These are phyloP conservation scores for Fusarium sp. DNA, from an alignment of 2,329 filamentous ascomycete species.

Conservation along the genomic window DNA sequence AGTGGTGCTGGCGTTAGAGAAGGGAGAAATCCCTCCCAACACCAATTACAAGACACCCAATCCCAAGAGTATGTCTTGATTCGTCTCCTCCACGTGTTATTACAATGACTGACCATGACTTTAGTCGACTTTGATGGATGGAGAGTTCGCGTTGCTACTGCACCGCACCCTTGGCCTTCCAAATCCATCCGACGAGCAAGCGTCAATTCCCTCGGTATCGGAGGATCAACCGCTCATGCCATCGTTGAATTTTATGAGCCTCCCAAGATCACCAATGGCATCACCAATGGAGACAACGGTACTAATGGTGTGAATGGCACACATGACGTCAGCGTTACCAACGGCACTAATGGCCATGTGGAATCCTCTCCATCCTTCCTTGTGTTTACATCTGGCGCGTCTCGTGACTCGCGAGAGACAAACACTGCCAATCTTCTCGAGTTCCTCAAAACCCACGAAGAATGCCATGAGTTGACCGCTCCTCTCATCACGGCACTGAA, in stretches of 20 bases:
- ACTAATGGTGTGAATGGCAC: neutral
- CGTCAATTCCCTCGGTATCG: conserved; percentile 55
- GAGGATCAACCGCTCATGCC: conserved; percentile 58
- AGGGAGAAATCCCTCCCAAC: conserved; percentile 44
- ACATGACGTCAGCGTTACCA: neutral
- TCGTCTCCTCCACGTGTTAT: neutral
- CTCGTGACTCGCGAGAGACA: conserved; percentile 30
- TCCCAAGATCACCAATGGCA: neutral
- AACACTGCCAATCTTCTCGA: conserved; percentile 28
- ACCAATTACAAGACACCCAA: conserved; percentile 41
- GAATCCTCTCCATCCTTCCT: conserved; percentile 19
- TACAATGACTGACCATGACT: neutral
- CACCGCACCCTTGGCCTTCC: conserved; percentile 38
- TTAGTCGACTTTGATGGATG: conserved; percentile 41
- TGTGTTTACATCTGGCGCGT: conserved; percentile 35
- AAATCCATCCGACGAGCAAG: conserved; percentile 43
- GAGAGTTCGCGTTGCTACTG: conserved; percentile 39
- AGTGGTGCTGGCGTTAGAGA: conserved; percentile 42
- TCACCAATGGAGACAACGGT: neutral
- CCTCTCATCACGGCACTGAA: conserved; percentile 36
- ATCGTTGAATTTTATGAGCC: conserved; percentile 50
- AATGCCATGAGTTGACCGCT: conserved; percentile 22
- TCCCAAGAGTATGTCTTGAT: conserved; percentile 36
- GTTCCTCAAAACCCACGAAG: conserved; percentile 26
- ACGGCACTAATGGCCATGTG: neutral